Evolutionary conservation across 805 yeast species (phyloP).

Genomic region (Lipomyces kockii): DNA sequence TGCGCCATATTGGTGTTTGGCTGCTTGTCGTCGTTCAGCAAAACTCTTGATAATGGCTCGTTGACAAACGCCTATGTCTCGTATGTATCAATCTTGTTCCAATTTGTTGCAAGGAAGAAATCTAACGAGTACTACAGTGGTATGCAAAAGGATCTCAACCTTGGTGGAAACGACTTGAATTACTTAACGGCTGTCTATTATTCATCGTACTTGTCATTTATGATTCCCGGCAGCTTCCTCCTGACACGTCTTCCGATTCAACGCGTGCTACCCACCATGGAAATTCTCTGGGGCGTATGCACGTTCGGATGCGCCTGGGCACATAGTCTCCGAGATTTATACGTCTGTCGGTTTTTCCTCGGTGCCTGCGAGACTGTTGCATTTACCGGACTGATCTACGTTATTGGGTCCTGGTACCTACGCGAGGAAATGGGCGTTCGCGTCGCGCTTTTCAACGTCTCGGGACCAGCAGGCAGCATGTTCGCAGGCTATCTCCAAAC

Average conservation of each 20-base stretch:
- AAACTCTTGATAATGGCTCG: conserved; percentile 58
- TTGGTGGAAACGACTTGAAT: conserved; percentile 54
- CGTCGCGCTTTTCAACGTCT: conserved; percentile 49
- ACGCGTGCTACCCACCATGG: conserved; percentile 42
- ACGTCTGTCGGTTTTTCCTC: conserved; percentile 67
- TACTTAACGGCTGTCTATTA: conserved; percentile 40
- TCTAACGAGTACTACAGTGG: conserved; percentile 45
- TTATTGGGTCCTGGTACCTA: conserved; percentile 61
- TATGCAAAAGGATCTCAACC: conserved; percentile 54
- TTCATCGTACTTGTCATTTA: conserved; percentile 44
- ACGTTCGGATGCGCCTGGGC: conserved; percentile 60
- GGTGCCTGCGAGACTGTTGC: conserved; percentile 73
- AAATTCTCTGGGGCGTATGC: conserved; percentile 65
- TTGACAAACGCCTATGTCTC: conserved; percentile 59
- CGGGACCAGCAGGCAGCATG: conserved; percentile 51
- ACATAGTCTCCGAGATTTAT: conserved; percentile 48
- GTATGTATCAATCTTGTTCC: conserved; percentile 1
- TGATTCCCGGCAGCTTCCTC: conserved; percentile 46
- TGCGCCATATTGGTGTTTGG: conserved; percentile 44
- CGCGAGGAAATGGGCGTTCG: conserved; percentile 58
- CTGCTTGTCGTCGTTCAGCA: conserved; percentile 50
- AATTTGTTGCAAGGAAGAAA: background rate
- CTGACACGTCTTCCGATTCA: conserved; percentile 46
- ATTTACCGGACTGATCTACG: conserved; percentile 53
- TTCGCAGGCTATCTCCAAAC: conserved; percentile 59